phyloP scores from a whole-genome alignment of 345 rosid species.

The Cardiospermum halicacabum region DNA sequence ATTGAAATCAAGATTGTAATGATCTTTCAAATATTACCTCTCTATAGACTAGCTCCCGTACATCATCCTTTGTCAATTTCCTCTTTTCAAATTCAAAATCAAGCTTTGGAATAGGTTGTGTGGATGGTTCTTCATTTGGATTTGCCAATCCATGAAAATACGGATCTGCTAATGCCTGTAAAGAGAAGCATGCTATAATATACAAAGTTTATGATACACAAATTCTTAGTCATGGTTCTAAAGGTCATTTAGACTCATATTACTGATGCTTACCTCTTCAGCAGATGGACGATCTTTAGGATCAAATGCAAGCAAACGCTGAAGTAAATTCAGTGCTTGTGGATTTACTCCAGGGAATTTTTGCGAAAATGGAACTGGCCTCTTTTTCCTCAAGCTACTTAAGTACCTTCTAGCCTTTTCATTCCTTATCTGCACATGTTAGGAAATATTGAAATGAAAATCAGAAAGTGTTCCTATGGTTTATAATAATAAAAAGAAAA shows the following conservation, averaged over 20 bases:
- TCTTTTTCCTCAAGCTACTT: conserved; percentile 72
- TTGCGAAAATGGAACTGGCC: conserved; percentile 49
- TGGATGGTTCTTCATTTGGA: conserved; percentile 65
- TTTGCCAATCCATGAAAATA: conserved; percentile 80
- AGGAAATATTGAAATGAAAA: conserved; percentile 19
- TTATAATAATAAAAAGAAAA: conserved; percentile 6
- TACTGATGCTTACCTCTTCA: conserved; percentile 57
- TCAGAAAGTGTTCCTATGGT: conserved; percentile 2
- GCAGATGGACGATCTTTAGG: conserved; percentile 95
- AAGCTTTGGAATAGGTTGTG: conserved; percentile 75
- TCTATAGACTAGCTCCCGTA: conserved; percentile 86
- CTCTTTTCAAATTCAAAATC: conserved; percentile 91
- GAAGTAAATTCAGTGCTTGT: conserved; percentile 66
- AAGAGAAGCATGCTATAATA: conserved; percentile 11
- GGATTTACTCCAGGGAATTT: conserved; percentile 69
- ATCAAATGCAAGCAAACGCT: conserved; percentile 88
- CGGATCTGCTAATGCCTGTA: conserved; percentile 86
- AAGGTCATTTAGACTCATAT: conserved; percentile 5
- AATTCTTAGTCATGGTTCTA: background rate
- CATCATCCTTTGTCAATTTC: conserved; percentile 73
- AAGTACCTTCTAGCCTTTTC: conserved; percentile 93
- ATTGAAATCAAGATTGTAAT: conserved; percentile 10
- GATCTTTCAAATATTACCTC: conserved; percentile 46
- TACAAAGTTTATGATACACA: background rate
- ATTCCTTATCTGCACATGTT: conserved; percentile 69